Evolutionary conservation across 192 early-diverging fungal genomes (phyloP).

Genomic region (Cetraspora pellucida): DNA sequence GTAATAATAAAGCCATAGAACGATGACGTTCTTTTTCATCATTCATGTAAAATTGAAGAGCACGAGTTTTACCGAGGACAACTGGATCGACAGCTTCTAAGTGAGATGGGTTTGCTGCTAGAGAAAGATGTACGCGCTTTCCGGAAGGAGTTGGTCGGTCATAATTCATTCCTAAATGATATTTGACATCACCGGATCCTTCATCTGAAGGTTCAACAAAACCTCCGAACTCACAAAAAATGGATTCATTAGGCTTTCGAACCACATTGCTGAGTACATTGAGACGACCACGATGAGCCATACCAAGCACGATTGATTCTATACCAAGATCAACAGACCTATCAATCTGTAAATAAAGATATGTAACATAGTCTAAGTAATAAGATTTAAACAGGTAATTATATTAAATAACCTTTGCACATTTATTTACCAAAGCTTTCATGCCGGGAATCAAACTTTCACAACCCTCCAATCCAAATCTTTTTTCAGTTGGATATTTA

Average conservation of each 20-base stretch:
- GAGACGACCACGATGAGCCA: slow-evolving; percentile 98
- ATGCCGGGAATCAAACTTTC: slow-evolving; percentile 97
- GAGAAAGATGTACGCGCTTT: slow-evolving; percentile 94
- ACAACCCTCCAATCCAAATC: slow-evolving; percentile 97
- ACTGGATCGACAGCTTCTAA: slow-evolving; percentile 98
- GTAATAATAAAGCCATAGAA: slow-evolving; percentile 92
- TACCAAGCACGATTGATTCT: slow-evolving; percentile 95
- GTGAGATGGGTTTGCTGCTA: slow-evolving; percentile 98
- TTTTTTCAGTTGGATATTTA: slow-evolving; percentile 97
- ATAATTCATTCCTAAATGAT: slow-evolving; percentile 95
- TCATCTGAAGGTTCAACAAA: slow-evolving; percentile 84
- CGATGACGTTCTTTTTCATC: slow-evolving; percentile 77
- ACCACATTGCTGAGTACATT: slow-evolving; percentile 99
- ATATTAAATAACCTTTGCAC: slow-evolving; percentile 65
- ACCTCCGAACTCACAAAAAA: slow-evolving; percentile 98
- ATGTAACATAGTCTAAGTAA: slow-evolving; percentile 7
- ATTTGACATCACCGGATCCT: slow-evolving; percentile 96
- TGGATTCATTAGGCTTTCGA: slow-evolving; percentile 96
- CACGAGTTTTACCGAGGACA: slow-evolving; percentile 97
- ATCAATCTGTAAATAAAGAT: slow-evolving; percentile 71
- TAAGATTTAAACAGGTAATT: neutral
- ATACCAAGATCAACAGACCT: slow-evolving; percentile 92
- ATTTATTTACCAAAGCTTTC: slow-evolving; percentile 84
- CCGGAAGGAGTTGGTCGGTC: slow-evolving; percentile 94
- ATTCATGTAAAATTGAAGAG: slow-evolving; percentile 91